Evolutionary conservation across 2,329 filamentous ascomycete species (phyloP).

Genomic region (Beauveria bassiana): DNA sequence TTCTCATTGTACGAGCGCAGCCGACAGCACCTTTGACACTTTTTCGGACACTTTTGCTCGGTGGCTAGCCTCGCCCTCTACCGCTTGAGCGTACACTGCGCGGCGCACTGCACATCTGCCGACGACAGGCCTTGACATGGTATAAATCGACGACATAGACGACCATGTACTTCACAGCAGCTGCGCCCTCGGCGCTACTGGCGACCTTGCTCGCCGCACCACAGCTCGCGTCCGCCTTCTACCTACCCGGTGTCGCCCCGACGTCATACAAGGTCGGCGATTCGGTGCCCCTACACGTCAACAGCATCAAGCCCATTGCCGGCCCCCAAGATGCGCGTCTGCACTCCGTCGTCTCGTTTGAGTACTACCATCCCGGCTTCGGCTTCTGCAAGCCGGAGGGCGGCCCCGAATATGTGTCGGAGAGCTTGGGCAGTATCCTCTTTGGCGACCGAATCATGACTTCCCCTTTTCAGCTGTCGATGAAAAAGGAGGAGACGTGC

Average conservation of each 20-base stretch:
- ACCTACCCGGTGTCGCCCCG: conserved; percentile 90
- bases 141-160: conserved; percentile 13
- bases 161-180: conserved; percentile 38
- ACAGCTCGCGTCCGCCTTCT: conserved; percentile 66
- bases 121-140: conserved; percentile 20
- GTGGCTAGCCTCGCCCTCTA: not conserved
- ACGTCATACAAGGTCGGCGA: conserved; percentile 81
- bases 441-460: conserved; percentile 97
- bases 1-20: not conserved
- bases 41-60: not conserved
- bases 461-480: conserved; percentile 84
- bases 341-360: conserved; percentile 89
- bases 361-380: conserved; percentile 87
- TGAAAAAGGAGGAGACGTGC: conserved; percentile 82
- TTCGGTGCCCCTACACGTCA: conserved; percentile 80
- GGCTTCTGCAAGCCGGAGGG: conserved; percentile 77
- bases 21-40: not conserved
- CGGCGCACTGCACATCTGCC: conserved; percentile 1
- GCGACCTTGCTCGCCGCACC: conserved; percentile 43
- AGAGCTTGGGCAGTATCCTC: conserved; percentile 82
- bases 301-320: conserved; percentile 80
- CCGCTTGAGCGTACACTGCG: not conserved
- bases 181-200: conserved; percentile 43
- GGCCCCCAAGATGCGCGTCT: conserved; percentile 70
- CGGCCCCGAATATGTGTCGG: conserved; percentile 71